These are phyloP conservation scores for Backusella sp. DNA, from an alignment of 192 early-diverging fungal genomes.

Conservation along the genomic window DNA sequence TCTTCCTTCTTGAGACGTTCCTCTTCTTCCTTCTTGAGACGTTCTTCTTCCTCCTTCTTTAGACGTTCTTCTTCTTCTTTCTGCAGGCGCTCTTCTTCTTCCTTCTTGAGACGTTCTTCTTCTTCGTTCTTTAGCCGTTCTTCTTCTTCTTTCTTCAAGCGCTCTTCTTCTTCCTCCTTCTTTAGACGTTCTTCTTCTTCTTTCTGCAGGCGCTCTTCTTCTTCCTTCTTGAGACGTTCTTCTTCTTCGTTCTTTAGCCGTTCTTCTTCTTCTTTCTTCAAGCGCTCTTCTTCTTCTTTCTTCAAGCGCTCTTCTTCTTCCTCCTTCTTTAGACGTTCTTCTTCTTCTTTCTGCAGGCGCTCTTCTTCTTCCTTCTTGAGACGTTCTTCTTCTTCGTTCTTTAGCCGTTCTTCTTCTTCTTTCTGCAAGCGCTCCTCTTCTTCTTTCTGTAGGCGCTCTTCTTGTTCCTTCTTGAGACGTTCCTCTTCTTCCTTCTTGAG, in stretches of 20 bases:
- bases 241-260: background rate
- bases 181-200: background rate
- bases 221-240: background rate
- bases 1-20: background rate
- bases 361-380: background rate
- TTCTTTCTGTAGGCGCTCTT: background rate
- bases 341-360: background rate
- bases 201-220: background rate
- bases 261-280: background rate
- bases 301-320: background rate
- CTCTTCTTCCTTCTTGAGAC: background rate
- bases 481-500: background rate
- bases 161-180: background rate
- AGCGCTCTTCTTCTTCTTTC: background rate
- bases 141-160: background rate
- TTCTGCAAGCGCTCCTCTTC: background rate
- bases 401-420: background rate
- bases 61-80: background rate
- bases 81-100: background rate
- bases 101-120: background rate
- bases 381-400: background rate
- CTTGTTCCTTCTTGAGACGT: background rate
- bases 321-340: background rate
- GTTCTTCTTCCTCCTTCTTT: background rate
- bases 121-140: background rate